Evolutionary conservation across 1,284 basidiomycete species (phyloP).

Genomic region (Tilletia walkeri): DNA sequence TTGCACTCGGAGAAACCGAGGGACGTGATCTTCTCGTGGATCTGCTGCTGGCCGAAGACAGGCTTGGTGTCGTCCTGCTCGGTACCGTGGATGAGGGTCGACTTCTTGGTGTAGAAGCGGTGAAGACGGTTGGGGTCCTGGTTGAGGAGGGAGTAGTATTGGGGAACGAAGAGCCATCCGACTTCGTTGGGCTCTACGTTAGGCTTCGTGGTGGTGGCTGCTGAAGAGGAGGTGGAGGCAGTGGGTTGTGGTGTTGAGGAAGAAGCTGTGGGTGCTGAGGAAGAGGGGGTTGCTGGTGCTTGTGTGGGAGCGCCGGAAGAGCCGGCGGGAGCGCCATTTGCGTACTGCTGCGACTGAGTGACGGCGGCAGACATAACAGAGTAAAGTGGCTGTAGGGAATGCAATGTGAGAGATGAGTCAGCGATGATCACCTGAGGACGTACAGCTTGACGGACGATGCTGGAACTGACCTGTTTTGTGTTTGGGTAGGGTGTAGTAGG

Average conservation of each 20-base stretch:
- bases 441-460: no score
- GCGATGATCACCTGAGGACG: no score
- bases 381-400: background rate
- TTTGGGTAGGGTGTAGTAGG: no score
- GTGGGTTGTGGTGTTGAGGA: background rate
- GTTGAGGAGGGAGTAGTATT: constrained; percentile 82
- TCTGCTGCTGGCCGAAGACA: constrained; percentile 85
- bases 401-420: no score
- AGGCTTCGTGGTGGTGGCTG: background rate
- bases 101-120: constrained; percentile 98
- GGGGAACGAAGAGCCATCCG: constrained; percentile 56
- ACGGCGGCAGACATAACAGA: background rate
- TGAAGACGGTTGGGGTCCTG: constrained; percentile 93
- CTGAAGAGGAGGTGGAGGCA: background rate
- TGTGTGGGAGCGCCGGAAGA: background rate
- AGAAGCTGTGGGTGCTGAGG: background rate
- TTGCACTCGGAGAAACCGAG: constrained; percentile 95
- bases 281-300: background rate
- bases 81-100: constrained; percentile 86
- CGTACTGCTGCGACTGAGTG: constrained; percentile 10
- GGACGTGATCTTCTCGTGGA: constrained; percentile 89
- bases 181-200: constrained; percentile 35
- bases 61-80: constrained; percentile 67
- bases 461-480: no score
- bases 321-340: constrained; percentile 2